Percentiles rank a stretch among this genome's conserved stretches.
Conservation (phyloP, 768 basidiomycete genomes). For the Arthromyces matolae region DNA sequence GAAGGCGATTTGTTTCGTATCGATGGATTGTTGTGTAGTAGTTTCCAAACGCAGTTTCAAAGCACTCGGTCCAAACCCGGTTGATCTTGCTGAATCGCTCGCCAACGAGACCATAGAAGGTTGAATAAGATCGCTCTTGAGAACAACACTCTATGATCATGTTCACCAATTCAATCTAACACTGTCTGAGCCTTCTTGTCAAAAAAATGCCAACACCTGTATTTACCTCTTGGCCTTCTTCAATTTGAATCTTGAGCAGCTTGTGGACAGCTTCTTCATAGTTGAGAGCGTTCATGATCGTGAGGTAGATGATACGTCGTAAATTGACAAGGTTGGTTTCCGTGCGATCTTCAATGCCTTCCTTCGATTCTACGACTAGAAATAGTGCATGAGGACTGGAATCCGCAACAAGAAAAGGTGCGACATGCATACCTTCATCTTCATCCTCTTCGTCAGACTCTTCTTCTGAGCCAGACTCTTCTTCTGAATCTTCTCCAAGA, state of each 20-base stretch:
- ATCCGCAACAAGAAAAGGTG: neutral
- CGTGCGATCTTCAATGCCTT: conserved; percentile 91
- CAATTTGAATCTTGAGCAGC: conserved; percentile 85
- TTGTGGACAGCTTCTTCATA: conserved; percentile 99
- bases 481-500: conserved; percentile 82
- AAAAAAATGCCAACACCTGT: neutral
- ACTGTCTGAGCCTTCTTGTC: neutral
- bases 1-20: conserved; percentile 96
- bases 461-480: conserved; percentile 63
- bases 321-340: conserved; percentile 96
- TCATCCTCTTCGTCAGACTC: conserved; percentile 59
- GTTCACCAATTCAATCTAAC: conserved; percentile 89
- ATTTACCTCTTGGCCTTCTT: conserved; percentile 90
- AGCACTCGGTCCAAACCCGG: conserved; percentile 87
- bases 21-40: conserved; percentile 98
- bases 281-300: conserved; percentile 98
- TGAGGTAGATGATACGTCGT: conserved; percentile 90
- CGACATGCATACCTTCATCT: conserved; percentile 37
- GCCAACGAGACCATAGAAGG: conserved; percentile 94
- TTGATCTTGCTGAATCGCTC: conserved; percentile 97
- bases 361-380: conserved; percentile 68
- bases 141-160: conserved; percentile 99
- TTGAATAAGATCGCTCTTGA: conserved; percentile 96
- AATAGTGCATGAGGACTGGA: neutral
- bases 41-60: conserved; percentile 81